Evolutionary conservation across 306 rosid species (phyloP), one percentile per base, ranked within the genome.

Genomic region (Luffa aegyptiaca): DNA sequence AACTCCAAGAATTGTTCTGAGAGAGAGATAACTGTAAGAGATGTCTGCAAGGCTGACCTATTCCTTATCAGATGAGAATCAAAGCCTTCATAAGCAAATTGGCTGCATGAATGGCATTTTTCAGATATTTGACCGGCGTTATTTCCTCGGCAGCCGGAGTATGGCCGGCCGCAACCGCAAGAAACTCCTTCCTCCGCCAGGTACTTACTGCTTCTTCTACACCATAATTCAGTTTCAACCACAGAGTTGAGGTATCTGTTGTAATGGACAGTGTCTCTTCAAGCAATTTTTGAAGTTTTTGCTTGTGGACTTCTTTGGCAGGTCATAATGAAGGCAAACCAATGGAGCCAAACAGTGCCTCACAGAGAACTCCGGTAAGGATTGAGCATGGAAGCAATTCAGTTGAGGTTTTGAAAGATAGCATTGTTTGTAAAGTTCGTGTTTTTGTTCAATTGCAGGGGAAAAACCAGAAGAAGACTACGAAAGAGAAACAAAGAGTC

Each of bases 31-130:
- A 18, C 45, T 42, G 26, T 2, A 69, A 85, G 53, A 88, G 45
- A 94, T 94, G 98, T 86, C 97, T 83, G 83, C 85, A 64, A 91
- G 86, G 73, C 72, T 83, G 73, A 77, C 83, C 57, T 84, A 79
- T 80, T 76, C 90, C 8, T 69, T 87, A 78, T 86, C 86, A 41
- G 93, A 88, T 46, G 94, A 94, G 65, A 92, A 88, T 45, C 84
- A 81, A 80, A 94, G 90, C 76, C 86, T 94, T 83, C 90, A 88
- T 84, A 92, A 92, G 89, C 97, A 92, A 42, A 88, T 92, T 84
- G 97, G 98, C 0, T 94, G 98, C 86, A 88, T 92, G 81, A 82
- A 86, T 83, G 97, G 92, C 21, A 84, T 94, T 81, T 88, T 92
- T 76, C 93, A 88, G 88, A 88, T 94, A 77, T 92, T 94, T 78